phyloP scores from a whole-genome alignment of 352 stramenopile genomes.

The Pythium oligandrum region DNA sequence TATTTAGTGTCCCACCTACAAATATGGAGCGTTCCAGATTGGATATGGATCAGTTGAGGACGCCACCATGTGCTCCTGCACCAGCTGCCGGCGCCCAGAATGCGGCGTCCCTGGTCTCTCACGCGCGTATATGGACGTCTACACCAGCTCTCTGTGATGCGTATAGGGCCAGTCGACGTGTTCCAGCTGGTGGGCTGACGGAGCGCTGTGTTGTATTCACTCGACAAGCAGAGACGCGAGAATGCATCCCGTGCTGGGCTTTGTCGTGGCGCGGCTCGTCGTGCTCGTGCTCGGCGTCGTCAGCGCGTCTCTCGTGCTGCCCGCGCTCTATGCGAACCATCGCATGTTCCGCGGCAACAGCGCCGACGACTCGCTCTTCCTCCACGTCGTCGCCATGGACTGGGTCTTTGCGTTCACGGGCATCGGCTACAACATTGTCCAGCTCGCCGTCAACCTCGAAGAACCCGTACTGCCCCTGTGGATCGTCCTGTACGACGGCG shows the following conservation, averaged over 20 bases:
- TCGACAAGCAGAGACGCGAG: too few species aligned
- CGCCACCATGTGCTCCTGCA: too few species aligned
- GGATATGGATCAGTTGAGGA: too few species aligned
- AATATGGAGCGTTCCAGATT: too few species aligned
- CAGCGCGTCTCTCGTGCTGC: conserved; percentile 20
- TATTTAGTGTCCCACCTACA: too few species aligned
- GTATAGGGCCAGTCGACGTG: conserved; percentile 1
- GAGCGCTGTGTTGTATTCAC: too few species aligned
- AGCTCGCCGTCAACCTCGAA: conserved; percentile 36
- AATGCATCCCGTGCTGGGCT: too few species aligned
- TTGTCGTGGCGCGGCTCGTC: too few species aligned
- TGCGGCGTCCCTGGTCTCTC: too few species aligned
- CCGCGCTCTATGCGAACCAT: conserved; percentile 24
- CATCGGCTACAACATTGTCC: conserved; percentile 45
- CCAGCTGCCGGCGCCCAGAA: too few species aligned
- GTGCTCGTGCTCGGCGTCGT: conserved; percentile 18
- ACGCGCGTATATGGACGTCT: too few species aligned
- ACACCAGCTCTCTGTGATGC: too few species aligned
- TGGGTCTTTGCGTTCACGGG: conserved; percentile 46
- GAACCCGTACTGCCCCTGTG: conserved; percentile 33
- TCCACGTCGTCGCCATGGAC: conserved; percentile 51
- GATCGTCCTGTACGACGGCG: conserved; percentile 26
- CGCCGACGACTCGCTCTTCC: conserved; percentile 26
- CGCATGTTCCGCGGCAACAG: not conserved
- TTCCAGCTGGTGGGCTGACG: conserved; percentile 16